phyloP scores from a whole-genome alignment of 805 yeast genomes.

The Tetrapisispora pingtungensis region DNA sequence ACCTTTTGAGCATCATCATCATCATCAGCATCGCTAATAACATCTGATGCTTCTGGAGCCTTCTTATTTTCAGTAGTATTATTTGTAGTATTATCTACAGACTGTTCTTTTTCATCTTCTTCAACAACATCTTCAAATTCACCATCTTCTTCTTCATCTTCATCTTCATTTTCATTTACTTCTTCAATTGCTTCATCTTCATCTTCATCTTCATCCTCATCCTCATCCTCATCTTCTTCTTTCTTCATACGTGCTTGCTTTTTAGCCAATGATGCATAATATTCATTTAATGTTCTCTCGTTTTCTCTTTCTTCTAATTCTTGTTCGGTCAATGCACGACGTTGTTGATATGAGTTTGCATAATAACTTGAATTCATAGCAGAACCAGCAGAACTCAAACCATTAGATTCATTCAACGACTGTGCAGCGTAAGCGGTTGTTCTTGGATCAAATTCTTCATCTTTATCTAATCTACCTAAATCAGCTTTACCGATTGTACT shows the following conservation, averaged over 20 bases:
- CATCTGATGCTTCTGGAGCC: constrained; percentile 1
- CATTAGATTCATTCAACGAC: constrained; percentile 14
- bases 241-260: constrained; percentile 54
- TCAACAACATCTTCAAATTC: constrained; percentile 15
- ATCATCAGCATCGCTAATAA: constrained; percentile 20
- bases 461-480: constrained; percentile 45
- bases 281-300: constrained; percentile 62
- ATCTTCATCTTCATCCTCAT: constrained; percentile 39
- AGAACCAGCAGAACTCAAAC: constrained; percentile 4
- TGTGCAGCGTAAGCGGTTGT: constrained; percentile 16
- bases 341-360: constrained; percentile 10
- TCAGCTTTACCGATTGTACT: constrained; percentile 74
- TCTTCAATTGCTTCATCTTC: constrained; percentile 41
- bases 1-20: too few species aligned
- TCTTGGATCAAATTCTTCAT: constrained; percentile 33
- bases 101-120: background rate
- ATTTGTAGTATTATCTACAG: background rate
- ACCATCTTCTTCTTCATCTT: constrained; percentile 5
- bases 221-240: constrained; percentile 39
- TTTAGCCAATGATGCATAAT: constrained; percentile 67
- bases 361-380: background rate
- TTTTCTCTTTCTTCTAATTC: constrained; percentile 53
- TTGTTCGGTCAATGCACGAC: constrained; percentile 22
- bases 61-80: background rate
- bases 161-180: constrained; percentile 17